Percentiles rank a stretch among this genome's conserved stretches.
Evolutionary conservation across 805 yeast species (phyloP).

Genomic region (Vanderwaltozyma tropicalis): DNA sequence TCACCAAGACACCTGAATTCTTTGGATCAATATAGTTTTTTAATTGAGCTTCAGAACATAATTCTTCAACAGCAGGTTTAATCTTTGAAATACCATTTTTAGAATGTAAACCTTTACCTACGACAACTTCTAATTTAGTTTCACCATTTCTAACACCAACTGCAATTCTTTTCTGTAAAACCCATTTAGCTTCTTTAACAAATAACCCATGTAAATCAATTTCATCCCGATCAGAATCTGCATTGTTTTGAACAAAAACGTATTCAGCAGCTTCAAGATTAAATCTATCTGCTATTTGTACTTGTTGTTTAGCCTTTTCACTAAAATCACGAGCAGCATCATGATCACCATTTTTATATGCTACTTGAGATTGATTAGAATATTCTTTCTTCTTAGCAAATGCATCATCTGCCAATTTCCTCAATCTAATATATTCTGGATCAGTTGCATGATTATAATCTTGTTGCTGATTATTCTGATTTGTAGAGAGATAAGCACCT

Average conservation of each 20-base stretch:
- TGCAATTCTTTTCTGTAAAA: conserved; percentile 62
- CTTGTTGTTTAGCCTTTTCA: conserved; percentile 52
- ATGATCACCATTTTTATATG: conserved; percentile 67
- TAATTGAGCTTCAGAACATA: conserved; percentile 60
- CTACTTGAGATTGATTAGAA: conserved; percentile 61
- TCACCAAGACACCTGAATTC: conserved; percentile 72
- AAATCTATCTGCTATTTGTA: conserved; percentile 50
- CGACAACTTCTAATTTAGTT: conserved; percentile 64
- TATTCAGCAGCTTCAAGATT: conserved; percentile 82
- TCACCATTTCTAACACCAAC: conserved; percentile 51
- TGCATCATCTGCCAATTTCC: conserved; percentile 62
- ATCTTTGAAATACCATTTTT: conserved; percentile 72
- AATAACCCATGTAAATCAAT: conserved; percentile 88
- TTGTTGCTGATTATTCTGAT: conserved; percentile 9
- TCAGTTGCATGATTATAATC: conserved; percentile 73
- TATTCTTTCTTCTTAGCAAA: conserved; percentile 44
- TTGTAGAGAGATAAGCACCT: conserved; percentile 5
- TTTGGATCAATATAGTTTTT: conserved; percentile 51
- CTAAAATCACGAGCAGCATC: conserved; percentile 64
- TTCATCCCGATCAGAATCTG: conserved; percentile 76
- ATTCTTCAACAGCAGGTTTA: conserved; percentile 76
- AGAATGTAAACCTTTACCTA: conserved; percentile 88
- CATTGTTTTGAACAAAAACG: conserved; percentile 78
- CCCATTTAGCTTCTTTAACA: conserved; percentile 78
- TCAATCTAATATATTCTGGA: conserved; percentile 46